A percentile compares a stretch with the other conserved stretches of the same genome.
These are phyloP conservation scores for Sugiyamaella japonica DNA, from an alignment of 1,139 yeast genomes.

Conservation along the genomic window DNA sequence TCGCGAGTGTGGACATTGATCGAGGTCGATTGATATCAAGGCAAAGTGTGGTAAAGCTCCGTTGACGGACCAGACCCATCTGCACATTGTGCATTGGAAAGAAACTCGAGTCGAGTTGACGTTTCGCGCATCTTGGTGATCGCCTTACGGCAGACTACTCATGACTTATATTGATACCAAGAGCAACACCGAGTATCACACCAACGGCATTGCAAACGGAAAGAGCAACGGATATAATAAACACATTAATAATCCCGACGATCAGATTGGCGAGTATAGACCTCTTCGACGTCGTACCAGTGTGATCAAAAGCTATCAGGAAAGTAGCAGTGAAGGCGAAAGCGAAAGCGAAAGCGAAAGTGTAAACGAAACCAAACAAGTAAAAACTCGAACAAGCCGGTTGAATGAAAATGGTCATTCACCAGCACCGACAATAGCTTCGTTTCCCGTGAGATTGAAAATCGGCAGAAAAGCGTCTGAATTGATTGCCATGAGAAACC, in stretches of 20 bases:
- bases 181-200: neutral
- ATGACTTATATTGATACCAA: conserved; percentile 2
- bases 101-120: too few species aligned
- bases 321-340: conserved; percentile 13
- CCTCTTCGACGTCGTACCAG: conserved; percentile 11
- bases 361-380: neutral
- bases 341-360: neutral
- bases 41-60: neutral
- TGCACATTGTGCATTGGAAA: neutral
- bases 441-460: conserved; percentile 27
- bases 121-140: neutral
- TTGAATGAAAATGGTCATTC: neutral
- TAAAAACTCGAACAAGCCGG: neutral
- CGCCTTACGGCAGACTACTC: neutral
- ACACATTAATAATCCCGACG: neutral
- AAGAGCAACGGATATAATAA: neutral
- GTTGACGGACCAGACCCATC: too few species aligned
- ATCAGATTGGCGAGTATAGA: conserved; percentile 5
- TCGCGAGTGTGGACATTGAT: too few species aligned
- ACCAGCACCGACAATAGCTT: conserved; percentile 5
- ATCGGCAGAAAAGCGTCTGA: conserved; percentile 27
- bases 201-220: conserved; percentile 4
- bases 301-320: conserved; percentile 19
- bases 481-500: conserved; percentile 18
- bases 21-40: neutral